A percentile compares a stretch with the other conserved stretches of the same genome.
These are phyloP conservation scores for Apiotrichum mycotoxinovorans DNA, from an alignment of 1,284 basidiomycete genomes.

Conservation along the genomic window DNA sequence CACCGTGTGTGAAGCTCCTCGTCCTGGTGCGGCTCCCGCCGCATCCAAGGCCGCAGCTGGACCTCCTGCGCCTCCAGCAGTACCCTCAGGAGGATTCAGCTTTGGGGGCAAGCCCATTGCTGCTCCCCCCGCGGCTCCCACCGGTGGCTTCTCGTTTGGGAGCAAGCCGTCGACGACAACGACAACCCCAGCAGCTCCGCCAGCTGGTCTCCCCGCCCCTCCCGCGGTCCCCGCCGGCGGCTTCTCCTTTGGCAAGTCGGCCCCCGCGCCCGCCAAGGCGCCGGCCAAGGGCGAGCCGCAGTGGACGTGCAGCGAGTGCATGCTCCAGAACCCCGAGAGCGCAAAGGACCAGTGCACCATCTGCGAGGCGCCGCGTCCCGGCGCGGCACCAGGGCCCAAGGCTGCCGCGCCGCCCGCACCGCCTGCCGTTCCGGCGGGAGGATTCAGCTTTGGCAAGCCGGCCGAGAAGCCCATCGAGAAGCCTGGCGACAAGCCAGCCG, in stretches of 20 bases:
- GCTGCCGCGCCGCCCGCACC: conserved; percentile 1
- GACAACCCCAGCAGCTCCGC: not conserved
- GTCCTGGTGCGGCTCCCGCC: conserved; percentile 27
- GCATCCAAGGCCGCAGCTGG: not conserved
- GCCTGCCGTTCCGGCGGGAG: conserved; percentile 11
- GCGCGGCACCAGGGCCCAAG: conserved; percentile 3
- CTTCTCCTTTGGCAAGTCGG: conserved; percentile 11
- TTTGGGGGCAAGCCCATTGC: conserved; percentile 1
- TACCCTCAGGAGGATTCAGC: not conserved
- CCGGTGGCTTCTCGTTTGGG: conserved; percentile 1
- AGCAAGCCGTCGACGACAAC: not conserved
- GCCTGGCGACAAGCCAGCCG: not conserved
- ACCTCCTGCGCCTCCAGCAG: conserved; percentile 4
- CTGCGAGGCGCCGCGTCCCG: conserved; percentile 53
- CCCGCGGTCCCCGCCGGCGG: conserved; percentile 3
- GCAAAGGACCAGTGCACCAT: conserved; percentile 55
- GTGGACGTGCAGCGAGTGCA: conserved; percentile 56
- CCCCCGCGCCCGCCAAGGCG: not conserved
- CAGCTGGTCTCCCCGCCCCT: not conserved
- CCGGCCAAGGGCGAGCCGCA: not conserved
- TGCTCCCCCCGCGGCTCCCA: not conserved
- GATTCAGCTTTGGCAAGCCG: conserved; percentile 7
- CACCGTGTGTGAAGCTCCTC: conserved; percentile 55
- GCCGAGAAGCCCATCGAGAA: not conserved
- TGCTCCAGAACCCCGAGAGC: conserved; percentile 52